A percentile compares a stretch with the other conserved stretches of the same genome.
Conservation (phyloP, 2,329 filamentous ascomycete genomes). For the Fusarium coffeatum region DNA sequence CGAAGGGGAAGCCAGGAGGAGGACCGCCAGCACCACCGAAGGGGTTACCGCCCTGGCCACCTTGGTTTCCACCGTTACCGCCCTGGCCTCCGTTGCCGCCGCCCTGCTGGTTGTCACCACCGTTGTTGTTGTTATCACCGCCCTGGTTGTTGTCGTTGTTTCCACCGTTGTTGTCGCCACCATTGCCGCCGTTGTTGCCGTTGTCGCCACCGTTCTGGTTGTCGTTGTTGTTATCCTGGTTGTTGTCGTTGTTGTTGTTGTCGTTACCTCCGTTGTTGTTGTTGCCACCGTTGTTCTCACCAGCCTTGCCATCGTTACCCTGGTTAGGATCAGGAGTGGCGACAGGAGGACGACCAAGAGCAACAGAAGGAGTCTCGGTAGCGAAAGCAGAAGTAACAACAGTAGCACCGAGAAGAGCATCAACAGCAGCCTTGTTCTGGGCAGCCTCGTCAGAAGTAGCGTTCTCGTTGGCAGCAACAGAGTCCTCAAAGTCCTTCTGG, state of each 20-base stretch:
- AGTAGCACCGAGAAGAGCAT: slow-evolving; percentile 51
- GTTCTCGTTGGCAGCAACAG: slow-evolving; percentile 57
- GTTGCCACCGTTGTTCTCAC: slow-evolving; percentile 12
- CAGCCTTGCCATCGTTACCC: slow-evolving; percentile 9
- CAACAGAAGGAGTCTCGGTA: slow-evolving; percentile 49
- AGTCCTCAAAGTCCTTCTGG: slow-evolving; percentile 59
- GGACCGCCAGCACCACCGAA: not conserved
- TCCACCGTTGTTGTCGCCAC: not conserved
- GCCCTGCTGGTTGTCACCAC: not conserved
- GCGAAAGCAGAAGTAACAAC: slow-evolving; percentile 48
- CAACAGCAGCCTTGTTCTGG: slow-evolving; percentile 54
- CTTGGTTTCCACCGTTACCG: not conserved
- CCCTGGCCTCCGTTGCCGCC: not conserved
- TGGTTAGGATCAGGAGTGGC: slow-evolving; percentile 1
- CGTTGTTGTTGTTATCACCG: not conserved
- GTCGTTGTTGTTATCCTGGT: slow-evolving; percentile 21
- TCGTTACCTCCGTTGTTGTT: slow-evolving; percentile 10
- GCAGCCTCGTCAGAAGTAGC: slow-evolving; percentile 49
- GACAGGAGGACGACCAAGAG: slow-evolving; percentile 25
- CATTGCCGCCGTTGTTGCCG: not conserved
- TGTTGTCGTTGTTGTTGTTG: not conserved
- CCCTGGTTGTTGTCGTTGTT: not conserved
- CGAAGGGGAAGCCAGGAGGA: slow-evolving; percentile 8
- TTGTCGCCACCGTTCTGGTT: not conserved
- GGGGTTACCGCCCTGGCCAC: not conserved